A percentile compares a stretch with the other conserved stretches of the same genome.
Conservation (phyloP, 1,284 basidiomycete genomes). For the Quambalaria eucalypti region DNA sequence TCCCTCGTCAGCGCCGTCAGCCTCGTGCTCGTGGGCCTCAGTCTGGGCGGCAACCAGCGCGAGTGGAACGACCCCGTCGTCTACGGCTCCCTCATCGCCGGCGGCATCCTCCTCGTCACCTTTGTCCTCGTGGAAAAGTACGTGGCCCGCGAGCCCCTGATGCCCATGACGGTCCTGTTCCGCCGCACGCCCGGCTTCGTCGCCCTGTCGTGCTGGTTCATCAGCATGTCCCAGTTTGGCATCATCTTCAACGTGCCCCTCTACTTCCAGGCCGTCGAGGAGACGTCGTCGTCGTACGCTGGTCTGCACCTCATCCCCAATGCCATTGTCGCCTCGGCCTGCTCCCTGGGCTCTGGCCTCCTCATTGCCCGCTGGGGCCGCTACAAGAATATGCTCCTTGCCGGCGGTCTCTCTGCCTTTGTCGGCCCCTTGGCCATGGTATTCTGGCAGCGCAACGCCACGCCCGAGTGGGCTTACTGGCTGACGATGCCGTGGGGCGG, state of each 20-base stretch:
- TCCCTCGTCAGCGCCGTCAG: conserved; percentile 46
- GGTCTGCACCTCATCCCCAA: conserved; percentile 48
- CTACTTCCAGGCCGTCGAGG: conserved; percentile 47
- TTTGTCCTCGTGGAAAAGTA: conserved; percentile 51
- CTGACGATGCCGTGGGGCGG: conserved; percentile 42
- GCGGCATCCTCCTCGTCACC: conserved; percentile 55
- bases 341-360: conserved; percentile 47
- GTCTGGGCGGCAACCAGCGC: conserved; percentile 41
- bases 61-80: conserved; percentile 37
- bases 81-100: conserved; percentile 27
- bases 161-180: conserved; percentile 47
- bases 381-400: conserved; percentile 45
- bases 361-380: conserved; percentile 47
- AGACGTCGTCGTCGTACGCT: conserved; percentile 41
- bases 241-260: conserved; percentile 47
- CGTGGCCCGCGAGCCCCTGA: conserved; percentile 48
- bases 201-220: conserved; percentile 47
- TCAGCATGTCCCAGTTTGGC: conserved; percentile 47
- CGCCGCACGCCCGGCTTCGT: conserved; percentile 47
- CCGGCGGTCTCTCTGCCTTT: conserved; percentile 38
- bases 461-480: conserved; percentile 44
- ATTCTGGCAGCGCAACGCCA: conserved; percentile 43
- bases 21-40: conserved; percentile 45
- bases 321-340: conserved; percentile 46
- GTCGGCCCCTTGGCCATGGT: conserved; percentile 47